Evolutionary conservation across 2,329 filamentous ascomycete genomes (phyloP), one percentile per base, ranked within the genome.

Genomic region (Colletotrichum lini): DNA sequence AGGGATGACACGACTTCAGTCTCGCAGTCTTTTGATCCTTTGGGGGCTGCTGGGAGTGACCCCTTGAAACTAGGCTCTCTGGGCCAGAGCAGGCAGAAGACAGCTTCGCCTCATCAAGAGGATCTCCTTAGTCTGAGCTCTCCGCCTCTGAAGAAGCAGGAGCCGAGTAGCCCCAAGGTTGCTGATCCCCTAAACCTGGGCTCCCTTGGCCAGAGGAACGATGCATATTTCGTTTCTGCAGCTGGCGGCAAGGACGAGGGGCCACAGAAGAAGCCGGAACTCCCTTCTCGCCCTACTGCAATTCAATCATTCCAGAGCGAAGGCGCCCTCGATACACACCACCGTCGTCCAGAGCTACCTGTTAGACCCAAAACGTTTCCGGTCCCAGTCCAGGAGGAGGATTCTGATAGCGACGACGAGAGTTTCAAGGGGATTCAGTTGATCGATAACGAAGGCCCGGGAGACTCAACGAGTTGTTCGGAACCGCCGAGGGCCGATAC

Each of bases 361-460:
- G 16, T 50, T 9, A 38, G 67, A 4, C 70, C 66, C 9, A 66
- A 66, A 47, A 70, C 70, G 7, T 65, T 66, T 4, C 70, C 70
- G 18, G 35, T 52, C 5, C 50, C 67, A 13, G 56, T 38, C 12
- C 26, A 62, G 15, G 60, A 65, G 21, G 52, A 58, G n/a, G 67
- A 71, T 26, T 60, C 49, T 18, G 67, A 70, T 18, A 50, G 47
- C 7, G 81, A 82, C 9, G 80, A 83, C 12, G 82, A 80, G 18
- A 80, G 80, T 44, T 81, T 80, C 57, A 74, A 73, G 2, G 77
- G 76, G 5, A 84, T 84, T 44, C 75, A 72, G 30, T 82, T 84
- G 83, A 76, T 81, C 26, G 77, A 80, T 52, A 78, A 84, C 47
- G 81, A 81, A 47, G 78, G 75, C 21, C 75, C 26, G 21, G 63